phyloP scores from a whole-genome alignment of 352 stramenopile genomes.

The Pythium biforme region DNA sequence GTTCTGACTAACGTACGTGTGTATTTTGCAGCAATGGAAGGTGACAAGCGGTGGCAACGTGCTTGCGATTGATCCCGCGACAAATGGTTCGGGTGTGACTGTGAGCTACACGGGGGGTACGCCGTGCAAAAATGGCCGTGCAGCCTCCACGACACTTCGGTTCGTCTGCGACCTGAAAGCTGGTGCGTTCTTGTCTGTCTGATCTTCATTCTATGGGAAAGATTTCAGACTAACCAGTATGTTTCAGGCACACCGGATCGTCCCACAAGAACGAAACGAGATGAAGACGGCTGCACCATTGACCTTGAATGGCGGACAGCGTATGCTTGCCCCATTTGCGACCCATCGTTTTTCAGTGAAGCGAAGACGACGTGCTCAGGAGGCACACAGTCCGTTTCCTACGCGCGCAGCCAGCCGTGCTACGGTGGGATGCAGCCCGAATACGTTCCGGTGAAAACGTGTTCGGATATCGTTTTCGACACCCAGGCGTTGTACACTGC shows the following conservation, averaged over 20 bases:
- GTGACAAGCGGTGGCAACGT: constrained; percentile 58
- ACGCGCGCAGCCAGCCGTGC: constrained; percentile 51
- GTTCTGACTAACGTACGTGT: background rate
- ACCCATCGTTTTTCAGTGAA: constrained; percentile 61
- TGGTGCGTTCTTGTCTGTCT: constrained; percentile 23
- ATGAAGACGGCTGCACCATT: constrained; percentile 55
- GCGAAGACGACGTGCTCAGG: constrained; percentile 57
- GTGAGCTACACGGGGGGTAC: constrained; percentile 57
- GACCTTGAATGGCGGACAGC: constrained; percentile 66
- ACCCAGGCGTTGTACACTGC: constrained; percentile 69
- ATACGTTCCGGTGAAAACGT: constrained; percentile 54
- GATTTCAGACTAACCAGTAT: background rate
- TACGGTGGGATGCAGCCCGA: constrained; percentile 49
- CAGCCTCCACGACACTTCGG: constrained; percentile 51
- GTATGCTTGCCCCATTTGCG: constrained; percentile 68
- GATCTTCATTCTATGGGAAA: background rate
- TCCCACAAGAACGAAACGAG: constrained; percentile 29
- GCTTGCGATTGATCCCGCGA: constrained; percentile 55
- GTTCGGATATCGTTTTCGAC: constrained; percentile 69
- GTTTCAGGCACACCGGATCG: constrained; percentile 44
- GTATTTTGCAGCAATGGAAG: constrained; percentile 65
- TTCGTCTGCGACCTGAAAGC: constrained; percentile 73
- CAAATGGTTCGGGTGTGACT: constrained; percentile 57
- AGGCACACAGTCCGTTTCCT: constrained; percentile 60
- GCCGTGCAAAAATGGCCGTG: constrained; percentile 44